These are phyloP conservation scores for Penicillium vulpinum DNA, from an alignment of 2,329 filamentous ascomycete genomes.

Conservation along the genomic window DNA sequence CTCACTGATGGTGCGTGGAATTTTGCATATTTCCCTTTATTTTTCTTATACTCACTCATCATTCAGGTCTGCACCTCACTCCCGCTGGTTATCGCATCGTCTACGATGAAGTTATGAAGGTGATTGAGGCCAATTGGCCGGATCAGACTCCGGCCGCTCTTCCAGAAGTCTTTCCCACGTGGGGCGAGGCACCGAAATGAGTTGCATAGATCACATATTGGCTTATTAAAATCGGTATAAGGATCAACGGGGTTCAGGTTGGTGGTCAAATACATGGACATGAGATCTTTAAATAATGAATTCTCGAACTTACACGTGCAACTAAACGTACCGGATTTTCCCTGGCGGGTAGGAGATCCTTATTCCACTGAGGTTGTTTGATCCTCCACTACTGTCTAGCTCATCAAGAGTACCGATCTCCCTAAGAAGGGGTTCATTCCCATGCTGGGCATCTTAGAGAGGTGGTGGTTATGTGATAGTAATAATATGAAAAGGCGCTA, in stretches of 20 bases:
- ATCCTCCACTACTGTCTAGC: too few species aligned
- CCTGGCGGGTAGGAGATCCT: too few species aligned
- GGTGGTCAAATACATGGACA: neutral
- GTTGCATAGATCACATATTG: neutral
- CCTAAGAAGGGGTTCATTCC: too few species aligned
- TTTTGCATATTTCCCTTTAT: neutral
- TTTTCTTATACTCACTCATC: slow-evolving; percentile 7
- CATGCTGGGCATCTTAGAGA: too few species aligned
- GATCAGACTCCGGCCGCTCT: slow-evolving; percentile 56
- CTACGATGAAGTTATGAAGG: slow-evolving; percentile 54
- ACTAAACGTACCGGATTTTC: neutral
- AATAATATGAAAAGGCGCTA: too few species aligned
- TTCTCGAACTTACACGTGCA: neutral
- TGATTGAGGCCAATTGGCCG: slow-evolving; percentile 55
- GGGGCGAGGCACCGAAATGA: slow-evolving; percentile 48
- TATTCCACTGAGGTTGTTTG: too few species aligned
- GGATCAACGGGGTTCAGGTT: neutral
- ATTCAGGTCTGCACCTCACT: slow-evolving; percentile 59
- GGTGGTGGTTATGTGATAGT: too few species aligned
- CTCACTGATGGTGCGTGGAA: slow-evolving; percentile 56
- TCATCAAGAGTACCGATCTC: too few species aligned
- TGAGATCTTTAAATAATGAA: neutral
- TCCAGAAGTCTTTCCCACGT: slow-evolving; percentile 55
- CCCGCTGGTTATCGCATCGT: slow-evolving; percentile 58
- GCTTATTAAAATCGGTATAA: neutral